These are phyloP conservation scores for Diplocarpon mali DNA, from an alignment of 2,329 filamentous ascomycete genomes.

Conservation along the genomic window DNA sequence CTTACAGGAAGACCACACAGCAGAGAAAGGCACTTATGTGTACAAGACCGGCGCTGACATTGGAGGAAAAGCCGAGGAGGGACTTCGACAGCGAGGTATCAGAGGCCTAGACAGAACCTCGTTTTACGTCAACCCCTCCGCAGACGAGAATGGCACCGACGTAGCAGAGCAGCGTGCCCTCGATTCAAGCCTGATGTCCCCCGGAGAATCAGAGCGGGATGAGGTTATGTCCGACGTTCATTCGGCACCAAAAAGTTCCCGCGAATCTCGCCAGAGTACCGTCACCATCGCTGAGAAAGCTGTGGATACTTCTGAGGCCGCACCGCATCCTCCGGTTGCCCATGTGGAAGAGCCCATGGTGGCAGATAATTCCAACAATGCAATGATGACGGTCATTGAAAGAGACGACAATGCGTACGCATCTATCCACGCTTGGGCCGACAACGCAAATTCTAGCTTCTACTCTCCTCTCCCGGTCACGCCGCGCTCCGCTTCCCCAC, in stretches of 20 bases:
- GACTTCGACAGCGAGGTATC: constrained; percentile 37
- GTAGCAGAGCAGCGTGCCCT: constrained; percentile 34
- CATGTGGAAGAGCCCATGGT: constrained; percentile 10
- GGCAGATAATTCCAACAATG: constrained; percentile 14
- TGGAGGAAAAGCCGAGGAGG: constrained; percentile 30
- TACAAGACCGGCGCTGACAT: constrained; percentile 45
- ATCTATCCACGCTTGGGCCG: constrained; percentile 55
- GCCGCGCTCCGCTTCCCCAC: constrained; percentile 27
- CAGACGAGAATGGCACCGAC: constrained; percentile 28
- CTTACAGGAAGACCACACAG: constrained; percentile 37
- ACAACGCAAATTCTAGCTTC: constrained; percentile 36
- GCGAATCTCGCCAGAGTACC: constrained; percentile 12
- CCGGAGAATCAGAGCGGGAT: constrained; percentile 32
- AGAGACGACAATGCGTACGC: constrained; percentile 40
- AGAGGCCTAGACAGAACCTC: constrained; percentile 35
- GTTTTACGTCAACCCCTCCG: constrained; percentile 47
- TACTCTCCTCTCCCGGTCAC: constrained; percentile 49
- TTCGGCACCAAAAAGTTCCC: constrained; percentile 16
- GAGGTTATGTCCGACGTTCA: constrained; percentile 44
- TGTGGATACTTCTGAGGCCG: constrained; percentile 22
- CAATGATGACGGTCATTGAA: constrained; percentile 27
- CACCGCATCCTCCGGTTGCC: constrained; percentile 14
- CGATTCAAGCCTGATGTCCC: constrained; percentile 34
- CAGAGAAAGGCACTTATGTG: constrained; percentile 44
- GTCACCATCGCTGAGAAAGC: constrained; percentile 21